Base-by-base conservation (phyloP, 208 protist species). In the Strigomonas oncopelti region DNA sequence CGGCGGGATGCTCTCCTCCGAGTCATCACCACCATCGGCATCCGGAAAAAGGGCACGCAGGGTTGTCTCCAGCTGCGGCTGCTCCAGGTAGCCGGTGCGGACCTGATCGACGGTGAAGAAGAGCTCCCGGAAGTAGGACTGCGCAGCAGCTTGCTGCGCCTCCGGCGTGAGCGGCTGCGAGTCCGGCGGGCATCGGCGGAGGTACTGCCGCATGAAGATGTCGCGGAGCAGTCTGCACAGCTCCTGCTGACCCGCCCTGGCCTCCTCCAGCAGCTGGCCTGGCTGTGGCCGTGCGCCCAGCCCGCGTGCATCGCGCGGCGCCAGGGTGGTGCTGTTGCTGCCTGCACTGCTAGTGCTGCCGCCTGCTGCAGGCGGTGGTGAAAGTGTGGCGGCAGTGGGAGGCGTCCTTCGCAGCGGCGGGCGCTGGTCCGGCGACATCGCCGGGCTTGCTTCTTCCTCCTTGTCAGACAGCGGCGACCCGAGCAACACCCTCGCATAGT, bases 61-160 rank as follows among this genome's bases (percentile, higher is more conserved):
- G 46, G 71, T 73, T 0, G 70, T 53, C 24, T 76, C 70, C 61
- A 83, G 69, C 11, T 78, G 62, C 31, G 71, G 67, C 54, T 75
- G 74, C 32, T 78, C 69, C 42, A 85, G 34, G 58, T 80, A 78
- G 5, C 83, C 83, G 0, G 69, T 77, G 51, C 55, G 74, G 0
- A 48, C 55, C n/a, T 72, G 62, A 38, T 88, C 83, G 52, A 78
- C 70, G 25, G 5, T 7, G 31, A 70, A 67, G 25, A 72, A 69
- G 46, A 85, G 76, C 24, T 68, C 71, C 18, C 76, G 61, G 8
- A 68, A 61, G 22, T 18, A 29, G 7, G 24, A 24, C 22, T 5
- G 22, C 22, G 13, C 51, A 18, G 70, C 83, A 71, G 20, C 34
- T 9, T 38, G 34, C 9, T 38, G 34, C 34, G 3, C 34, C 34